These are phyloP conservation scores for Salix viminalis DNA, from an alignment of 345 rosid species.

Conservation along the genomic window DNA sequence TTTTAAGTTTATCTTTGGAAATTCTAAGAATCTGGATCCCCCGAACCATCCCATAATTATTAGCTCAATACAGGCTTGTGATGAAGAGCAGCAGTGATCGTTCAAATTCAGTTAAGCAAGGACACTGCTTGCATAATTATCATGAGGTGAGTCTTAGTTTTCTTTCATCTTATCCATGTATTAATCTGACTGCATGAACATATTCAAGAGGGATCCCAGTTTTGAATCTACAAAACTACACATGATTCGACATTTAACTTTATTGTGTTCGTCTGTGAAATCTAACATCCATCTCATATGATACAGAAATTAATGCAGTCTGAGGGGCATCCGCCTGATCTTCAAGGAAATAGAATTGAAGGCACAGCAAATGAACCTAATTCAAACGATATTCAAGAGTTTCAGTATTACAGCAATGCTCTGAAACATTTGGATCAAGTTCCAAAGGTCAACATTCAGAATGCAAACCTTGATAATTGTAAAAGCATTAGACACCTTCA, in stretches of 20 bases:
- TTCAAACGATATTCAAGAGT: constrained; percentile 11
- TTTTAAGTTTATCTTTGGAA: neutral
- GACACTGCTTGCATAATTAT: constrained; percentile 3
- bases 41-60: constrained; percentile 7
- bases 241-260: too few species aligned
- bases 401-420: constrained; percentile 11
- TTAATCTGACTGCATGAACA: too few species aligned
- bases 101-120: constrained; percentile 23
- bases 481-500: constrained; percentile 41
- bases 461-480: constrained; percentile 20
- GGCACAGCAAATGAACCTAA: constrained; percentile 5
- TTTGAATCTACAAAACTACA: neutral
- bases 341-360: constrained; percentile 21
- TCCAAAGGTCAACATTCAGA: constrained; percentile 15
- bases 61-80: constrained; percentile 30
- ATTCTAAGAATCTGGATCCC: neutral
- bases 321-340: constrained; percentile 44
- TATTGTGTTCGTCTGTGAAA: neutral
- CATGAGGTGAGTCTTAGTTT: constrained; percentile 27
- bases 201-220: neutral
- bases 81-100: constrained; percentile 17
- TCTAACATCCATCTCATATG: neutral
- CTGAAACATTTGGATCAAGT: constrained; percentile 21
- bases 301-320: constrained; percentile 28
- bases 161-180: neutral